Base-by-base conservation (phyloP, 106 monocot species). In the Dendrobium catenatum region DNA sequence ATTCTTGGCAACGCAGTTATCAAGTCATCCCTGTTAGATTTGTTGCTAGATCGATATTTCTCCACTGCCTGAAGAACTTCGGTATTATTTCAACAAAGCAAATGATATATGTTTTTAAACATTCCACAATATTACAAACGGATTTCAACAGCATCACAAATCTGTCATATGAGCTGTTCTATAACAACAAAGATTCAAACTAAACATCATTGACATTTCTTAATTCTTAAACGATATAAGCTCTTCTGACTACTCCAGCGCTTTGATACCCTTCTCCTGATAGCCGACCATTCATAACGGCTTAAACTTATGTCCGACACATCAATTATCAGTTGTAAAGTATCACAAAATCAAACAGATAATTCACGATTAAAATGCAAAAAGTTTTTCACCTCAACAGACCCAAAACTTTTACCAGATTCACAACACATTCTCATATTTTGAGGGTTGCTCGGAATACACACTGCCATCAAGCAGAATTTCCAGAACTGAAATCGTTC, bases 1-100 rank as follows among this genome's bases (percentile, higher is more conserved):
- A 91, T 68, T 80, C 73, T 70, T 49, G 93, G 98, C 68, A 99
- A 79, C 75, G 95, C 95, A 77, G 75, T 93, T 86, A 88, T 86
- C 91, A 88, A 87, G 19, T 66, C 77, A 83, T 89, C 86, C 76
- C 81, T 87, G 72, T 85, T 90, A 22, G 91, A 89, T 55, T 85
- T 88, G 42, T 66, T 82, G 2, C 89, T 88, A 67, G 98, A 91
- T 70, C 89, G 91, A 80, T 95, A 51, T 79, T 99, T 80, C 55
- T 91, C 91, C 56, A 89, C 95, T 77, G 91, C 91, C 98, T 99
- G 85, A 70, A 81, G 72, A 44, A 49, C 26, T 51, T 76, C 11
- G 24, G 13, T 33, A 70, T 37, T 37, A 33, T 37, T 70, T 15
- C 33, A 70, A 70, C 33, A 37, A 70, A 70, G 16, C 15, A 15